phyloP scores from a whole-genome alignment of 495 filamentous ascomycete genomes.

The Penicillium steckii region DNA sequence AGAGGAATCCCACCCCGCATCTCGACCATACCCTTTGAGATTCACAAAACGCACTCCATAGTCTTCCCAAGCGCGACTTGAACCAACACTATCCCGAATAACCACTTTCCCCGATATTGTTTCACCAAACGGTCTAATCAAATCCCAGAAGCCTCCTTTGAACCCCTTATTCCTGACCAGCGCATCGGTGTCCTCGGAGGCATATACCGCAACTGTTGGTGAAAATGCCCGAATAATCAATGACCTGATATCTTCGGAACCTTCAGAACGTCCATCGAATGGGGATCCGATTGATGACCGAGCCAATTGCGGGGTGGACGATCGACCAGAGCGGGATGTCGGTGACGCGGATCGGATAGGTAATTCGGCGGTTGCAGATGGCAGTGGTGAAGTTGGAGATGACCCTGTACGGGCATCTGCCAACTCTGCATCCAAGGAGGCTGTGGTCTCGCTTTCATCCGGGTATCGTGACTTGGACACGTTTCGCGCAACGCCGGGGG shows the following conservation, averaged over 20 bases:
- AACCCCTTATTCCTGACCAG: constrained; percentile 85
- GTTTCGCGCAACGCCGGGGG: constrained; percentile 50
- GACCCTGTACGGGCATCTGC: constrained; percentile 52
- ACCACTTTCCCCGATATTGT: constrained; percentile 81
- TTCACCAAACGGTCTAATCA: constrained; percentile 92
- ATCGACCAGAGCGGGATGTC: constrained; percentile 59
- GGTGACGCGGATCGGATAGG: constrained; percentile 46
- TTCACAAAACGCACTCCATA: constrained; percentile 83
- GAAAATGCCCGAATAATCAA: constrained; percentile 82
- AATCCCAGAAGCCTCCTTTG: constrained; percentile 71
- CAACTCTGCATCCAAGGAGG: constrained; percentile 46
- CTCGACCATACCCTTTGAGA: constrained; percentile 33
- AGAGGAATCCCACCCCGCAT: constrained; percentile 21
- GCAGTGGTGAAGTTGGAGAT: constrained; percentile 43
- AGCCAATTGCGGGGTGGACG: constrained; percentile 56
- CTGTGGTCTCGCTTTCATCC: constrained; percentile 38
- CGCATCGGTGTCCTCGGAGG: constrained; percentile 79
- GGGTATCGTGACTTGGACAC: constrained; percentile 51
- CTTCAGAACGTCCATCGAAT: constrained; percentile 46
- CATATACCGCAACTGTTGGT: constrained; percentile 80
- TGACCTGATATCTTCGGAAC: constrained; percentile 63
- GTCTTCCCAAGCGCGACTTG: constrained; percentile 80
- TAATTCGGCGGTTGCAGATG: constrained; percentile 34
- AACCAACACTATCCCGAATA: constrained; percentile 83
- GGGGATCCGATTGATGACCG: constrained; percentile 57